Base-by-base conservation (phyloP, 345 rosid species). In the Populus davidiana region DNA sequence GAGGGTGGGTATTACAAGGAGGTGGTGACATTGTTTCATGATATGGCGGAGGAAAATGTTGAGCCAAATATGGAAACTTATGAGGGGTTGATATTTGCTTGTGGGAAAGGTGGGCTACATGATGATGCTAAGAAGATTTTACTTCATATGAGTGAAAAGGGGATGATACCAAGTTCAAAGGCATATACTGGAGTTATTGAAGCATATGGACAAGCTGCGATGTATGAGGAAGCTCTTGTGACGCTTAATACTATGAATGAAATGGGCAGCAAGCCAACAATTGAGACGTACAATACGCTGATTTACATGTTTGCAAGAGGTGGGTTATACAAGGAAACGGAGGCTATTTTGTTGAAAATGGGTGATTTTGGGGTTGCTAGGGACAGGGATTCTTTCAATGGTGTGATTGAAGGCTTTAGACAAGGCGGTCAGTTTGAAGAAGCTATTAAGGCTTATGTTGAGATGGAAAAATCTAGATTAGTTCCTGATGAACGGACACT, bases 1-100 rank as follows among this genome's bases (percentile, higher is more conserved):
- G 94, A 95, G 84, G 98, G 98, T 82, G 99, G 97, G 78, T 95
- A 92, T 86, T 92, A 93, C 76, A 90, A 93, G 89, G 98, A 95
- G 92, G 98, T 92, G 71, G 96, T 95, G 41, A 91, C 99, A 71
- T 86, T 95, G 87, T 95, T 93, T 85, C 91, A 87, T 82, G 98
- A 95, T 83, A 92, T 95, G 97, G 89, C 90, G 74, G 99, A 95
- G 84, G 99, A 95, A 87, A 92, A 88, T 79, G 88, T 95, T 61
- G 90, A 92, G 84, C 96, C 99, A 17, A 88, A 90, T 77, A 90
- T 90, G 94, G 93, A 83, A 67, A 95, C 98, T 54, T 95, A 87
- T 59, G 99, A 95, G 86, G 98, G 98, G 61, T 86, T 95, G 85
- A 87, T 91, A 67, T 87, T 78, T 86, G 92, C 97, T 78, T 91